Base-by-base conservation (phyloP, 2,329 filamentous ascomycete genomes). In the Pestalotiopsis sp. region DNA sequence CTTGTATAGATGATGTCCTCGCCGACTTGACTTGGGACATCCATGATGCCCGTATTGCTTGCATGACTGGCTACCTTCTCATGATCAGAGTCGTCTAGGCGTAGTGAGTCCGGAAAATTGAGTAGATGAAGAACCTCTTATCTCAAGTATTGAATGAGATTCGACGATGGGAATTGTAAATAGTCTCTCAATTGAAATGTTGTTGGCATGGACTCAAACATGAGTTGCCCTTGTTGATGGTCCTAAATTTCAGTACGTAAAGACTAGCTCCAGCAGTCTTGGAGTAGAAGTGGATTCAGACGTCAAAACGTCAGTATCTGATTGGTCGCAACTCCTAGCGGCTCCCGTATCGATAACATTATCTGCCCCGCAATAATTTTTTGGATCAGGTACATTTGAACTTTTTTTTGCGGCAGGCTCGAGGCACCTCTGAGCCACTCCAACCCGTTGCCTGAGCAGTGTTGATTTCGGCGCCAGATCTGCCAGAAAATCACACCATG, bases 401-500 rank as follows among this genome's bases (percentile, higher is more conserved):
- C 31, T 65, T 67, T 63, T 63, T 63, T 67, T 66, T 61, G 31
- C 25, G 20, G 17, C 14, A 36, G 11, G 20, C 13, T 36, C 20
- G 11, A 25, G 38, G 31, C 14, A 9, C 13, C 45, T 65, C 25
- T 38, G 64, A 65, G 20, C 17, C 45, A 17, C 64, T 52, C 12
- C 14, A 23, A 49, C 5, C 58, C 25, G 12, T 63, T 36, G 36
- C 6, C 31, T 38, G 25, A 45, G 12, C 36, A 59, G 41, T 17
- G 45, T 23, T 6, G 13, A 65, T 7, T 59, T 59, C 27, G 14
- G 57, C 13, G 27, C 14, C n/a, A 36, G 13, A 13, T 5, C 9
- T 13, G 6, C 36, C 41, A 17, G 14, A 31, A 13, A 45, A 0
- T 31, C 3, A 39, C 38, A 55, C 39, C 64, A 75, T 82, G 71